These are phyloP conservation scores for Spergularia azorica DNA, from an alignment of 179 eudicot species.

Conservation along the genomic window DNA sequence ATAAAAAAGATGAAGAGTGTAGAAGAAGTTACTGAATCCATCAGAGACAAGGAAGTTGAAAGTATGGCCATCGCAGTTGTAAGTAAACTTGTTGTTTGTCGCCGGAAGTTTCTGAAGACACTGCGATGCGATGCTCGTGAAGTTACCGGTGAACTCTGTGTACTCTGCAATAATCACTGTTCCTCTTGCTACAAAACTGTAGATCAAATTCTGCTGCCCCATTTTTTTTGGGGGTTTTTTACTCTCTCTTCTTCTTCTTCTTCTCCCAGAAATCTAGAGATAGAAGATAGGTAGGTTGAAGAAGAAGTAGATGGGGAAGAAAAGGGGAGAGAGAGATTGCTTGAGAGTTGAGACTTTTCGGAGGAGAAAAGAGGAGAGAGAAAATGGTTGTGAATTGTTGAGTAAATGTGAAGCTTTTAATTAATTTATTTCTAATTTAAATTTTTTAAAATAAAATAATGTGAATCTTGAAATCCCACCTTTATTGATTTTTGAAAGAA, in stretches of 20 bases:
- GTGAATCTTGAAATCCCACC: too few species aligned
- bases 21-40: conserved; percentile 32
- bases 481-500: too few species aligned
- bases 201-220: conserved; percentile 45
- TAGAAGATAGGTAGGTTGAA: background rate
- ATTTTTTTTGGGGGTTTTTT: conserved; percentile 6
- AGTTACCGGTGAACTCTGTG: conserved; percentile 40
- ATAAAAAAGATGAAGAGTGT: background rate
- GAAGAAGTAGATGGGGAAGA: background rate
- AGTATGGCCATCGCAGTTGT: conserved; percentile 43
- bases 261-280: conserved; percentile 16
- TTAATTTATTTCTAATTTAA: too few species aligned
- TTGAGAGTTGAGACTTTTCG: background rate
- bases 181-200: conserved; percentile 41
- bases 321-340: conserved; percentile 1
- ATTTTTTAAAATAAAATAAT: too few species aligned
- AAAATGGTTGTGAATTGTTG: too few species aligned
- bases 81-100: conserved; percentile 41
- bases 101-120: conserved; percentile 45
- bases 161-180: conserved; percentile 37
- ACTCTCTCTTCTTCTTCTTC: background rate
- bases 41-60: conserved; percentile 46
- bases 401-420: too few species aligned
- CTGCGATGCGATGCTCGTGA: conserved; percentile 39
- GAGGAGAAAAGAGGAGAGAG: background rate